A percentile compares a stretch with the other conserved stretches of the same genome.
phyloP scores from a whole-genome alignment of 2,329 filamentous ascomycete species.

The Ambrosiella beaveri region DNA sequence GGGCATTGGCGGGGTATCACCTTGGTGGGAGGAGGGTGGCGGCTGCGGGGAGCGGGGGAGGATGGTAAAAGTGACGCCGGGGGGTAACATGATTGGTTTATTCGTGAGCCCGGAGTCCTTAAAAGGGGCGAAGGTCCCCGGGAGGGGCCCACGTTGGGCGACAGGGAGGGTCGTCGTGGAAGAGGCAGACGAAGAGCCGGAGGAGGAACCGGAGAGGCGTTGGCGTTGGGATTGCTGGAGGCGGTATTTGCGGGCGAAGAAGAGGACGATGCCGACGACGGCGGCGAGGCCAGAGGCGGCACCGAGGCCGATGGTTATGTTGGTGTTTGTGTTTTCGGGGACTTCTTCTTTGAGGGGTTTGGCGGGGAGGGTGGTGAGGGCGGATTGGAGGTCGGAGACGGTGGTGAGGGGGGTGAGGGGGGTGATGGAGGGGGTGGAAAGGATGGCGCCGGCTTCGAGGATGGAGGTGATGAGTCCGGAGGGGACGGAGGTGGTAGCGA shows the following conservation, averaged over 20 bases:
- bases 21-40: background rate
- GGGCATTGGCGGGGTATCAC: background rate
- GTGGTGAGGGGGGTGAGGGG: constrained; percentile 6
- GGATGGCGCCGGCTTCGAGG: background rate
- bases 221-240: background rate
- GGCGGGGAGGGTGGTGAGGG: background rate
- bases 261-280: constrained; percentile 9
- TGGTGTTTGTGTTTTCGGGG: constrained; percentile 1
- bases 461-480: constrained; percentile 2
- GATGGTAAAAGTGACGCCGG: constrained; percentile 4
- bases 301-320: constrained; percentile 9
- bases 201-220: constrained; percentile 2
- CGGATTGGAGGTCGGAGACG: constrained; percentile 8
- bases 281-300: constrained; percentile 10
- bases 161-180: background rate
- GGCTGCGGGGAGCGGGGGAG: background rate
- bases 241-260: constrained; percentile 8
- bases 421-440: background rate
- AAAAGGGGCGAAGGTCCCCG: constrained; percentile 11
- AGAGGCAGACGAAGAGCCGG: background rate
- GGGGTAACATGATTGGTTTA: constrained; percentile 12
- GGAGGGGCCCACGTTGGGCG: constrained; percentile 8
- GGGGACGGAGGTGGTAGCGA: background rate
- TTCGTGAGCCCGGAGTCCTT: constrained; percentile 2
- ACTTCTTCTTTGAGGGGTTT: background rate